A percentile compares a stretch with the other conserved stretches of the same genome.
phyloP scores from a whole-genome alignment of 2,329 filamentous ascomycete genomes.

The Colletotrichum eleusines region DNA sequence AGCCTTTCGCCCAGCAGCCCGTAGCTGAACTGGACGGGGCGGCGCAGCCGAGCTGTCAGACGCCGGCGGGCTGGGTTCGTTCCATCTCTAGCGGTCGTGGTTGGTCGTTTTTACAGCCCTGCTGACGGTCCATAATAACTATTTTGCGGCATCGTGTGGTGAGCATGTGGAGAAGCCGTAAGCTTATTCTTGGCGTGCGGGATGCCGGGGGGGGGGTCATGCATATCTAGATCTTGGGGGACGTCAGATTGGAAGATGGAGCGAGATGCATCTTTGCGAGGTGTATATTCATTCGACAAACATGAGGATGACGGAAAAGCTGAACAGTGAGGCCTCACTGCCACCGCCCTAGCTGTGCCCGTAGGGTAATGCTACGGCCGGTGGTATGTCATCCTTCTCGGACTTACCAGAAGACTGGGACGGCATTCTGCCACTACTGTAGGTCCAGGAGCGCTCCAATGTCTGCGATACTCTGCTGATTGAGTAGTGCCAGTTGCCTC shows the following conservation, averaged over 20 bases:
- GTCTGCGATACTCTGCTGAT: background rate
- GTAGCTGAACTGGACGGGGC: slow-evolving; percentile 18
- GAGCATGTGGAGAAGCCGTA: slow-evolving; percentile 8
- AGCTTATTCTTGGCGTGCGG: slow-evolving; percentile 29
- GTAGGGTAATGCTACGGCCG: background rate
- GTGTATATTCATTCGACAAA: background rate
- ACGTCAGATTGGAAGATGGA: background rate
- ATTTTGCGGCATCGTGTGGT: background rate
- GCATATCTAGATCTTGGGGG: slow-evolving; percentile 12
- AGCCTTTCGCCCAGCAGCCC: background rate
- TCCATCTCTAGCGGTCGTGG: background rate
- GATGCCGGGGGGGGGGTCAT: background rate
- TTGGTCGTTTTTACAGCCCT: background rate
- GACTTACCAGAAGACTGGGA: background rate
- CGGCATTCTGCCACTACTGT: background rate
- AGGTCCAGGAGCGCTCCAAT: background rate
- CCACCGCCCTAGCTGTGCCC: background rate
- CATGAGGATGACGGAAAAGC: background rate
- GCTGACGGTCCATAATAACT: slow-evolving; percentile 17
- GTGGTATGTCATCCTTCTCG: too few relatives aligned
- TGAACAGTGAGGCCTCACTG: background rate
- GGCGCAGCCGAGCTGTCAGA: slow-evolving; percentile 34
- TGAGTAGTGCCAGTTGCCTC: background rate
- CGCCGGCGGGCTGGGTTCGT: background rate
- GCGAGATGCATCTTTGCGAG: background rate